Base-by-base conservation (phyloP, 768 basidiomycete genomes). In the Phlebiopsis flavidoalba region DNA sequence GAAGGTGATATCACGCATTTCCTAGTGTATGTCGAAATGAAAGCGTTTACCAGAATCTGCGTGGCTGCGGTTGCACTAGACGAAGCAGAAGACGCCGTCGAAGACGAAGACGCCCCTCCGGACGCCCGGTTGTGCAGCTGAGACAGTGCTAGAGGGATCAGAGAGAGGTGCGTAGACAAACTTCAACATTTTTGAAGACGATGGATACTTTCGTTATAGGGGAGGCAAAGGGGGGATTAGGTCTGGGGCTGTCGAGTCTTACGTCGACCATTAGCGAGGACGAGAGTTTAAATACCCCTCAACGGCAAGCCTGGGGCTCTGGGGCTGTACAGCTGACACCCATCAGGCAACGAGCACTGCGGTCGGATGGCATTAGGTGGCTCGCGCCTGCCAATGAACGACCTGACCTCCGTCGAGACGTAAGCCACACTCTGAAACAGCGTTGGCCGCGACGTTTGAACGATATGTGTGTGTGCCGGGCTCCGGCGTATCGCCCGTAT, bases 91-190 rank as follows among this genome's bases (percentile, higher is more conserved):
- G 73, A 37, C 40, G 72, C 57, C 26, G 74, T 49, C 5, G 73
- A 31, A 26, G 69, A 43, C 8, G 67, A 63, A 1, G 70, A 47
- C 5, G 69, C 37, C 1, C 68, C 37, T 8, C 67, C 59, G 21
- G 72, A 68, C 10, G 67, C 60, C 35, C 55, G 51, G 14, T 70
- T 71, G 65, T 74, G 73, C 10, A 1, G 14, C 63, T 80, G 80
- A 37, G 65, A 75, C 22, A 78, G 61, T 52, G 67, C 70, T 12
- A 60, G n/a, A 37, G 77, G 74, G 40, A 77, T 62, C 40, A 72
- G 54, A 59, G 70, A 60, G 61, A 71, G 60, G 57, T n/a, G 65
- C 45, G 24, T 68, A 54, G 56, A 64, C 57, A 56, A 65, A 62
- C 53, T 65, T 60, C 64, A 73, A 72, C 65, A 74, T 69, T 64